A percentile compares a stretch with the other conserved stretches of the same genome.
Evolutionary conservation across 805 yeast genomes (phyloP).

Genomic region (Saccharomycopsis selenospora): DNA sequence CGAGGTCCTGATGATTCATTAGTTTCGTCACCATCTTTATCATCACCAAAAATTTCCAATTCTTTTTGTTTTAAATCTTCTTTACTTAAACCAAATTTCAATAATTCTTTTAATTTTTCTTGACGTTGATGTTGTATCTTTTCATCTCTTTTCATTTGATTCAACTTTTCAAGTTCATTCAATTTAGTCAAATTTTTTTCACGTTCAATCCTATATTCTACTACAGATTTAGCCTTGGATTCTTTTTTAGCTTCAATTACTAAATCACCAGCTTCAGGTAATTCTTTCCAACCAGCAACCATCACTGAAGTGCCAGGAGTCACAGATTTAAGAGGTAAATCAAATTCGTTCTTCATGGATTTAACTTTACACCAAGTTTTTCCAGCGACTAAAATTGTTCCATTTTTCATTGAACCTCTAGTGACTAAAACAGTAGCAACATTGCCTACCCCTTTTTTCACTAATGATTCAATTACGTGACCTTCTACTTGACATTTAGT

Average conservation of each 20-base stretch:
- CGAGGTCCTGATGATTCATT: constrained; percentile 23
- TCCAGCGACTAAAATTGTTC: constrained; percentile 78
- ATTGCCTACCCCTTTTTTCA: constrained; percentile 75
- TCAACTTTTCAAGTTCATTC: constrained; percentile 60
- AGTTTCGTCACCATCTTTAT: constrained; percentile 24
- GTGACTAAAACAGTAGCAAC: constrained; percentile 79
- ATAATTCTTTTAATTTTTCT: constrained; percentile 49
- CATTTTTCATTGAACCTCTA: constrained; percentile 67
- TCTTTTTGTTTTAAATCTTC: constrained; percentile 37
- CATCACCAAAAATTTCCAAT: constrained; percentile 25
- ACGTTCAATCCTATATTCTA: constrained; percentile 53
- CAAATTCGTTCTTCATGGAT: constrained; percentile 67
- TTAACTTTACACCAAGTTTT: constrained; percentile 78
- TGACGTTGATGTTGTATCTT: constrained; percentile 45
- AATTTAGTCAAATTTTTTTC: constrained; percentile 48
- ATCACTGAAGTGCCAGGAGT: constrained; percentile 88
- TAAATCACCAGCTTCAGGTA: constrained; percentile 88
- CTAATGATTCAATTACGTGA: constrained; percentile 80
- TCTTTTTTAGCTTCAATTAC: constrained; percentile 73
- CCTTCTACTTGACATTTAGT: constrained; percentile 59
- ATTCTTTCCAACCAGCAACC: constrained; percentile 87
- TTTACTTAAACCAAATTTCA: constrained; percentile 51
- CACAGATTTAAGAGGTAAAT: constrained; percentile 55
- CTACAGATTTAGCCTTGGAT: constrained; percentile 65
- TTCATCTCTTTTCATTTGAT: constrained; percentile 54